phyloP scores from a whole-genome alignment of 192 early-diverging fungal species.

The Rhizophagus prolifer region DNA sequence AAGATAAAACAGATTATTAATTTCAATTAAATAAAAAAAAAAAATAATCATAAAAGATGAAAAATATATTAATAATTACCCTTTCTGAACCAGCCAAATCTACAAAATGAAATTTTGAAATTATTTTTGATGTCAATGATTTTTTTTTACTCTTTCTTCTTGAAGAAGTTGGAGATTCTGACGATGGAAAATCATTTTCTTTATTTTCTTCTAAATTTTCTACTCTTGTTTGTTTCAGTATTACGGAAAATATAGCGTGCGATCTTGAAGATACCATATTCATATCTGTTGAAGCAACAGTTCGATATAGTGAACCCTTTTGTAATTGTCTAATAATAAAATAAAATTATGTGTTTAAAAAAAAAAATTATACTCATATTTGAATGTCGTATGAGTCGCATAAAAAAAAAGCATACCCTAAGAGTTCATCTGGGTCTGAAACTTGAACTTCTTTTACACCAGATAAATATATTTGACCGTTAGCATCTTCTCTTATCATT shows the following conservation, averaged over 20 bases:
- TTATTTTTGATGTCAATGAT: constrained; percentile 42
- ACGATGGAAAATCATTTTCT: constrained; percentile 25
- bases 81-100: constrained; percentile 97
- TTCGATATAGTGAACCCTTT: constrained; percentile 56
- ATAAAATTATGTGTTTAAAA: no score
- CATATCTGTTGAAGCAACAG: constrained; percentile 93
- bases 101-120: constrained; percentile 96
- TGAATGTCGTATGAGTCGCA: no score
- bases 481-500: constrained; percentile 77
- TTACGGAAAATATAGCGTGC: constrained; percentile 94
- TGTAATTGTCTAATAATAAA: constrained; percentile 42
- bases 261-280: constrained; percentile 90
- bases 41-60: no score
- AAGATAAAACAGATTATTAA: no score
- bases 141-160: constrained; percentile 27
- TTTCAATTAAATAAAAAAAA: no score
- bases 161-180: constrained; percentile 11
- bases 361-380: no score
- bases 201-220: constrained; percentile 36
- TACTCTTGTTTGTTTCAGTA: constrained; percentile 70
- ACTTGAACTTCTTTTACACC: constrained; percentile 82
- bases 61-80: constrained; percentile 33
- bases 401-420: constrained; percentile 40
- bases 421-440: constrained; percentile 60
- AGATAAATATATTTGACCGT: constrained; percentile 82